These are phyloP conservation scores for Boletellus ananas DNA, from an alignment of 768 basidiomycete genomes.

Conservation along the genomic window DNA sequence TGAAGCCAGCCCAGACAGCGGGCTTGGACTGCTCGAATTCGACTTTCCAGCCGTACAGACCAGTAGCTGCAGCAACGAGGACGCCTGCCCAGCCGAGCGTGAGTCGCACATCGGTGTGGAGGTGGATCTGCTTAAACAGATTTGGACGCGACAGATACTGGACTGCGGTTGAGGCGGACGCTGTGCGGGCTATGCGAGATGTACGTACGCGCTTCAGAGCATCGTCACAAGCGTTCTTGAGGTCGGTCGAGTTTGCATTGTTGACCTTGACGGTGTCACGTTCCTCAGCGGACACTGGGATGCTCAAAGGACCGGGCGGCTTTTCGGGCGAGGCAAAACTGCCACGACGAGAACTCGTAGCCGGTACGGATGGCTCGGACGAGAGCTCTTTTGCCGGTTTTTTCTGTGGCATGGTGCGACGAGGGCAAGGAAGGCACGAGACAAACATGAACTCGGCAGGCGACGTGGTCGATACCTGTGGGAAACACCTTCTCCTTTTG, in stretches of 20 bases:
- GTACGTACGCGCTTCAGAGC: conserved; percentile 76
- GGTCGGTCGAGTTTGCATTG: conserved; percentile 51
- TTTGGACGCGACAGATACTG: conserved; percentile 80
- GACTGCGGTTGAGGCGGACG: neutral
- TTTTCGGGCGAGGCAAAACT: conserved; percentile 32
- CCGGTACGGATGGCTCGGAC: conserved; percentile 9
- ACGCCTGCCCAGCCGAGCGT: conserved; percentile 85
- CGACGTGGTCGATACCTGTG: conserved; percentile 26
- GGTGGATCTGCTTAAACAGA: conserved; percentile 80
- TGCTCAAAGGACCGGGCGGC: conserved; percentile 53
- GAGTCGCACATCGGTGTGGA: conserved; percentile 86
- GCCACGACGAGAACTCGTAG: conserved; percentile 22
- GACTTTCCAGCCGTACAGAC: conserved; percentile 79
- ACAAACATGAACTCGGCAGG: neutral
- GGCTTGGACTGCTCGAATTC: conserved; percentile 90
- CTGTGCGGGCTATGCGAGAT: neutral
- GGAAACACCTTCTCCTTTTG: conserved; percentile 10
- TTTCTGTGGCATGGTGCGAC: conserved; percentile 18
- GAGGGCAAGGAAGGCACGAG: neutral
- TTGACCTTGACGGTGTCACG: conserved; percentile 61
- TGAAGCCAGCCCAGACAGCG: conserved; percentile 73
- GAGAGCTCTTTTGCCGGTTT: conserved; percentile 13
- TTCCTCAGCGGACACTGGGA: conserved; percentile 39
- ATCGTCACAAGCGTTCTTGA: conserved; percentile 81
- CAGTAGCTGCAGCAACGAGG: conserved; percentile 75